Evolutionary conservation across 2,329 filamentous ascomycete species (phyloP).

Genomic region (Neofusicoccum sp.): DNA sequence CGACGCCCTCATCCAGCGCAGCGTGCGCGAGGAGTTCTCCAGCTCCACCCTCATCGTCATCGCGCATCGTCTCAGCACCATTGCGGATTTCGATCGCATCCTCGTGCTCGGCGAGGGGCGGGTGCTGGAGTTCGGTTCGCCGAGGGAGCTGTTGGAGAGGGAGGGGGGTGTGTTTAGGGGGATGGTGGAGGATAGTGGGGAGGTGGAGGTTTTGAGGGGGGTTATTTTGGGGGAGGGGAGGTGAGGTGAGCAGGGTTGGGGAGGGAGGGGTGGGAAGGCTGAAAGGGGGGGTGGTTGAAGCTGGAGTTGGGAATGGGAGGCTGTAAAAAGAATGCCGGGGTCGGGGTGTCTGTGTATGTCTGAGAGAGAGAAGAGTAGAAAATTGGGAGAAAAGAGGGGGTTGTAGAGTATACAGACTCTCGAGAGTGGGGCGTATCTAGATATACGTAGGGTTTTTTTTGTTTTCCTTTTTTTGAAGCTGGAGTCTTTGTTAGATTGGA

Average conservation of each 20-base stretch:
- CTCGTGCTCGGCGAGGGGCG: slow-evolving; percentile 27
- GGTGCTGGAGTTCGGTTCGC: slow-evolving; percentile 23
- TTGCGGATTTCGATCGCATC: slow-evolving; percentile 27
- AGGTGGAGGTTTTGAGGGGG: neutral
- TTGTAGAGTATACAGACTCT: no score
- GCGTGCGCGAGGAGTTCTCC: slow-evolving; percentile 23
- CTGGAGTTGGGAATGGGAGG: no score
- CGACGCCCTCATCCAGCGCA: slow-evolving; percentile 23
- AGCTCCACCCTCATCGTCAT: slow-evolving; percentile 26
- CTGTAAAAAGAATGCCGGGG: no score
- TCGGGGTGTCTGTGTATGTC: no score
- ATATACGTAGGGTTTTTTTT: no score
- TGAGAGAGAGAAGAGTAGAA: no score
- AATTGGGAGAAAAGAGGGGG: no score
- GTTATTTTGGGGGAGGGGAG: slow-evolving; percentile 8
- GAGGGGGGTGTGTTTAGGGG: slow-evolving; percentile 11
- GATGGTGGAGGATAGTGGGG: slow-evolving; percentile 17
- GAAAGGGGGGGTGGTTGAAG: no score
- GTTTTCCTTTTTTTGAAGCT: no score
- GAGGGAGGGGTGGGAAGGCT: no score
- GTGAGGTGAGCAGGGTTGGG: neutral
- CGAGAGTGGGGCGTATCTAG: no score
- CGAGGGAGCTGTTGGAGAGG: slow-evolving; percentile 6
- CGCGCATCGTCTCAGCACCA: slow-evolving; percentile 29
- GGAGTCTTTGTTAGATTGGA: no score